Evolutionary conservation across 2,329 filamentous ascomycete genomes (phyloP), one percentile per base, ranked within the genome.

Genomic region (Fusarium fujikuroi): DNA sequence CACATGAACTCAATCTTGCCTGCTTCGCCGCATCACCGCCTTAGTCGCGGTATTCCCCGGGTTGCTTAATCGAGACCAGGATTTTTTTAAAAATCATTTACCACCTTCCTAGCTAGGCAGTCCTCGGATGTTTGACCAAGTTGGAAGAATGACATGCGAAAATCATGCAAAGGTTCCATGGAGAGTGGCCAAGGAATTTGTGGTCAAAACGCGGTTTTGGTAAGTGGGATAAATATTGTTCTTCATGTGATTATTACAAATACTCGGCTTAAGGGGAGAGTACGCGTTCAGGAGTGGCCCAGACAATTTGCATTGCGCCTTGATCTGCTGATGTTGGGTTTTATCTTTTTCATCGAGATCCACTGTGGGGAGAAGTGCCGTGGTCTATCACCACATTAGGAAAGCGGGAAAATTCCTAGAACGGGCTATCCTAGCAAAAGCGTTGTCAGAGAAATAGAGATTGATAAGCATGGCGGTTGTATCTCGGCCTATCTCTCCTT

Each of bases 261-360:
- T 52, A 23, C 23, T 39, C 7, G 16, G 9, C 2, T 14, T 16
- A 2, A 6, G 8, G 21, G 19, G 11, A 25, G n/a, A 50, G 3
- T 53, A 39, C 50, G 34, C 15, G 34, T 39, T 14, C 50, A 54
- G 8, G 7, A 28, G 34, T n/a, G 50, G 50, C 50, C 28, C 50
- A 28, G 50, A 54, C 50, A 44, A 9, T 44, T 44, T 25, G 42
- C 0, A 25, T 28, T 28, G 23, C 50, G 50, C 50, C 34, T 54
- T 54, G 50, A 54, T 54, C 34, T 54, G 50, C 50, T 54, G 50
- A 54, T 54, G 50, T n/a, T 40, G 50, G 7, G 50, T 54, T 54
- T 54, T 40, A 40, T 40, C 50, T 40, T 40, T 40, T 54, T 28
- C 8, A 30, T 54, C 19, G 19, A 54, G 34, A 54, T 54, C 50